Conservation (phyloP, 768 basidiomycete species). For the Asterophora parasitica region DNA sequence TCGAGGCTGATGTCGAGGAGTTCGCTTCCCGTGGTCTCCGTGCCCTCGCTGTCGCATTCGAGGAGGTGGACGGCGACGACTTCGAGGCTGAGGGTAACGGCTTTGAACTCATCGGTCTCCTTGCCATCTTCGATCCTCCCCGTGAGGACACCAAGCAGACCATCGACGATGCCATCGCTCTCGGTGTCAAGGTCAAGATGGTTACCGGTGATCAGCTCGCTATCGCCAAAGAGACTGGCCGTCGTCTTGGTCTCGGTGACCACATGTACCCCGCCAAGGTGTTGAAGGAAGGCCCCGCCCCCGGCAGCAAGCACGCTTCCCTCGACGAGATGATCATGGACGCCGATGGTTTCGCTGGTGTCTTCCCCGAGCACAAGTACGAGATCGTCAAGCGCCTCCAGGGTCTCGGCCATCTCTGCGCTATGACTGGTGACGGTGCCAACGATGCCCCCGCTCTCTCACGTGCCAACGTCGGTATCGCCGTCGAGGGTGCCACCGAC, state of each 20-base stretch:
- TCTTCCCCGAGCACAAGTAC: constrained; percentile 99
- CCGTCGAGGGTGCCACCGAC: constrained; percentile 98
- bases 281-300: constrained; percentile 93
- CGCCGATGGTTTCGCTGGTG: constrained; percentile 98
- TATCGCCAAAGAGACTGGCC: constrained; percentile 98
- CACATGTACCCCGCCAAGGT: constrained; percentile 99
- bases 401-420: constrained; percentile 90
- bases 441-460: constrained; percentile 98
- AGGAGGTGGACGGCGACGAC: constrained; percentile 85
- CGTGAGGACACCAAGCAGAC: constrained; percentile 99
- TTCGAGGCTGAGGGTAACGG: constrained; percentile 88
- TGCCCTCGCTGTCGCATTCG: constrained; percentile 93
- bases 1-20: constrained; percentile 95
- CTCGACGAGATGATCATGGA: constrained; percentile 99
- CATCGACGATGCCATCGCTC: constrained; percentile 92
- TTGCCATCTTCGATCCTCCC: constrained; percentile 97
- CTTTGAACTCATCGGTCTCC: constrained; percentile 94
- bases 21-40: constrained; percentile 95
- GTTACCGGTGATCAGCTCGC: constrained; percentile 99
- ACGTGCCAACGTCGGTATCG: constrained; percentile 98
- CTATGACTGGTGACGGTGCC: constrained; percentile 99
- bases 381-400: constrained; percentile 99
- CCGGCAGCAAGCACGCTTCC: constrained; percentile 74
- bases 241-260: constrained; percentile 95
- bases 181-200: constrained; percentile 99